Percentiles rank a stretch among this genome's conserved stretches.
Evolutionary conservation across 306 rosid species (phyloP).

Genomic region (Pachyrhizus erosus): DNA sequence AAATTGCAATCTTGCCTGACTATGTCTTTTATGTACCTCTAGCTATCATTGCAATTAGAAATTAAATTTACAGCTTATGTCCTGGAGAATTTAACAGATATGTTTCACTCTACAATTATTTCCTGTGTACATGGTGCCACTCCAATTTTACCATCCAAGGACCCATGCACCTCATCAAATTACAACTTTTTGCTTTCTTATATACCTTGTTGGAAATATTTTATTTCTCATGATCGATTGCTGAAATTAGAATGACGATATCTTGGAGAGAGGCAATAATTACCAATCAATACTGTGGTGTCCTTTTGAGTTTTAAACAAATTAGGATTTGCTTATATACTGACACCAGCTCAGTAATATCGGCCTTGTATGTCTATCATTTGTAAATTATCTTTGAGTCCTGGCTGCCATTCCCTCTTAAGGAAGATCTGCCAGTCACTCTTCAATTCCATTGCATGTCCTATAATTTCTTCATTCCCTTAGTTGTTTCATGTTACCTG

Average conservation of each 20-base stretch:
- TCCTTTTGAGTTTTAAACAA: too few species aligned
- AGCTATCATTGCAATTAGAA: background rate
- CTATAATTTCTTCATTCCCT: conserved; percentile 10
- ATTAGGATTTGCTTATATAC: background rate
- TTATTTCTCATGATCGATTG: background rate
- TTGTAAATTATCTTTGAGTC: background rate
- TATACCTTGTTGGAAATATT: background rate
- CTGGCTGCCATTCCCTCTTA: background rate
- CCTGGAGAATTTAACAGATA: background rate
- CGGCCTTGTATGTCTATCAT: background rate
- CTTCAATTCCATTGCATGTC: conserved; percentile 19
- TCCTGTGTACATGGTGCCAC: background rate
- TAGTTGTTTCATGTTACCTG: conserved; percentile 38
- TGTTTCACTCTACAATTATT: background rate
- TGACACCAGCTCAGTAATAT: background rate
- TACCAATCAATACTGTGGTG: background rate
- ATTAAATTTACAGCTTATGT: background rate
- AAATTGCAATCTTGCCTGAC: background rate
- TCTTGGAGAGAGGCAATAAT: background rate
- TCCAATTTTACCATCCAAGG: background rate
- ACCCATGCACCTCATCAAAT: background rate
- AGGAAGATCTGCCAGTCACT: conserved; percentile 18
- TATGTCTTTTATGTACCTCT: background rate
- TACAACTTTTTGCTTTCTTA: background rate
- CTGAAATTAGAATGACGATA: background rate